phyloP scores from a whole-genome alignment of 768 basidiomycete genomes.

The Lenzites betulinus region DNA sequence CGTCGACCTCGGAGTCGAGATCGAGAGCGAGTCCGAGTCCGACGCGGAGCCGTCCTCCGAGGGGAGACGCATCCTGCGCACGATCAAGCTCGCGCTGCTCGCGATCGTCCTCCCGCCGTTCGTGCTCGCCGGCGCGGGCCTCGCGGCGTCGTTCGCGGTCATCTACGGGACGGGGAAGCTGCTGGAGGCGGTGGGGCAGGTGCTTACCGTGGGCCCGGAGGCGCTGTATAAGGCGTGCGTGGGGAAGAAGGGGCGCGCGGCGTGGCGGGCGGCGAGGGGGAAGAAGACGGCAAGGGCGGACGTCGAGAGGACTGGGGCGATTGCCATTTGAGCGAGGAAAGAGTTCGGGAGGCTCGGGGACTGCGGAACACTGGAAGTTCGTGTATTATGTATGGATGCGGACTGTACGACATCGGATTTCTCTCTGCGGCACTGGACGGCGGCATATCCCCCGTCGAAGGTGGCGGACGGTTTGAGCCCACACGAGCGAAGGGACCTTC shows the following conservation, averaged over 20 bases:
- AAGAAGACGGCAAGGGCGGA: neutral
- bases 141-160: slow-evolving; percentile 6
- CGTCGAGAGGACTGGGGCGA: neutral
- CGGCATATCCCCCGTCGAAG: no score
- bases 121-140: neutral
- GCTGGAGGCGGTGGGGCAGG: slow-evolving; percentile 12
- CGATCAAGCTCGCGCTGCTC: slow-evolving; percentile 1
- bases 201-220: slow-evolving; percentile 8
- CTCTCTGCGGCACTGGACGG: no score
- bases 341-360: neutral
- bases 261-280: neutral
- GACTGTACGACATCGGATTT: no score
- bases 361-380: no score
- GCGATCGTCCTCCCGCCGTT: slow-evolving; percentile 15
- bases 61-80: slow-evolving; percentile 3
- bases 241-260: neutral
- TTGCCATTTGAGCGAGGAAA: neutral
- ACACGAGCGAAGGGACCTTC: no score
- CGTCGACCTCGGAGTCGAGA: neutral
- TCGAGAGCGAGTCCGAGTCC: neutral
- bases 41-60: neutral
- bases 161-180: slow-evolving; percentile 15
- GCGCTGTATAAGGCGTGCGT: slow-evolving; percentile 2
- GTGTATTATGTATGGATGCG: neutral
- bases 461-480: no score